A percentile compares a stretch with the other conserved stretches of the same genome.
Conservation (phyloP, 2,329 filamentous ascomycete species). For the Coniochaeta sp. region DNA sequence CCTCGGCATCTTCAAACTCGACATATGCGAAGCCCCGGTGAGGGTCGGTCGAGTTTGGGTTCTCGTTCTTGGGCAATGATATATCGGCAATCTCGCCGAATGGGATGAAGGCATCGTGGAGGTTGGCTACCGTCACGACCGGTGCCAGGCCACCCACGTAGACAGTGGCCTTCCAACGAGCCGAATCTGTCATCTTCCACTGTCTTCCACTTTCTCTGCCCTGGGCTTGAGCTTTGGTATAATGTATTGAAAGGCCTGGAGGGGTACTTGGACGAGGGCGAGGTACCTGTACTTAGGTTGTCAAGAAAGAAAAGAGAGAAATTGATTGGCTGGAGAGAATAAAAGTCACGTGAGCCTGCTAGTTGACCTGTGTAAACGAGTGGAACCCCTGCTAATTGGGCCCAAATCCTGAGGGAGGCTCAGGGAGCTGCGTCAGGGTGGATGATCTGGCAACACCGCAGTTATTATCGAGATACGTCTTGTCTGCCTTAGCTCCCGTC, state of each 20-base stretch:
- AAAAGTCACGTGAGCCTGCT: conserved; percentile 5
- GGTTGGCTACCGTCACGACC: conserved; percentile 63
- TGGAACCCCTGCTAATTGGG: no score
- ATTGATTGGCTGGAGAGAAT: conserved; percentile 5
- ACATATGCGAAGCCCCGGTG: conserved; percentile 96
- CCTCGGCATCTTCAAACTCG: conserved; percentile 78
- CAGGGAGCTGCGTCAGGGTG: conserved; percentile 2
- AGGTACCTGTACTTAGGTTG: no score
- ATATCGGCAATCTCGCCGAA: conserved; percentile 95
- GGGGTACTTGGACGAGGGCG: neutral
- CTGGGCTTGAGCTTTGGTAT: neutral
- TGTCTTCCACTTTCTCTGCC: neutral
- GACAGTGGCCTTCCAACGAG: conserved; percentile 83
- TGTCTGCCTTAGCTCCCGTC: no score
- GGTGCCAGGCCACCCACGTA: conserved; percentile 86
- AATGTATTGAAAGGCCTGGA: neutral
- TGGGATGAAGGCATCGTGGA: conserved; percentile 89
- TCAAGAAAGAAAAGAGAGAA: neutral
- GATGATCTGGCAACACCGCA: neutral
- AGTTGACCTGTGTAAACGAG: neutral
- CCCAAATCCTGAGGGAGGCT: no score
- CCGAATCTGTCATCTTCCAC: conserved; percentile 71
- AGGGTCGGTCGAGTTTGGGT: conserved; percentile 66
- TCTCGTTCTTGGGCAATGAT: conserved; percentile 80
- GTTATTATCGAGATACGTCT: neutral